Evolutionary conservation across 148 eudicot genomes (phyloP).

Genomic region (Salicornia ramosissima): DNA sequence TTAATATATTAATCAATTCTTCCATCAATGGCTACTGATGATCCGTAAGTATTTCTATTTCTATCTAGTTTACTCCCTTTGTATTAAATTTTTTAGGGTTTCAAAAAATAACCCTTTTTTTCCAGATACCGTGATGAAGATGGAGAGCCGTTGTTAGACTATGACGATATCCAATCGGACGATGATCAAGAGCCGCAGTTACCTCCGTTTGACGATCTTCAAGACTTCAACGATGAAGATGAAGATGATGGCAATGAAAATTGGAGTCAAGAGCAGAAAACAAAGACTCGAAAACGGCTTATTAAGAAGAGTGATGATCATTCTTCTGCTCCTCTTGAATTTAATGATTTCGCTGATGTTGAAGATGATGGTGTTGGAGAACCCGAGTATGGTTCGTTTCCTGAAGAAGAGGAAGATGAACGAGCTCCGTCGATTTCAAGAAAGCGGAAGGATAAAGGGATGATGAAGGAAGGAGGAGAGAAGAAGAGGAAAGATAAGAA

Average conservation of each 20-base stretch:
- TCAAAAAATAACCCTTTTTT: slow-evolving; percentile 4
- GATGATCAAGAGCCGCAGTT: slow-evolving; percentile 26
- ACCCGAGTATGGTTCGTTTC: slow-evolving; percentile 19
- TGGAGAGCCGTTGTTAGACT: slow-evolving; percentile 74
- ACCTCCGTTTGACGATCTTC: slow-evolving; percentile 27
- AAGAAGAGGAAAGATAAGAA: slow-evolving; percentile 47
- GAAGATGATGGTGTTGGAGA: slow-evolving; percentile 36
- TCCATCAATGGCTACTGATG: slow-evolving; percentile 46
- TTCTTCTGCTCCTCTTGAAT: slow-evolving; percentile 34
- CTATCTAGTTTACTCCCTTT: background rate
- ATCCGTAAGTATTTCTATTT: slow-evolving; percentile 44
- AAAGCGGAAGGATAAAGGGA: slow-evolving; percentile 60
- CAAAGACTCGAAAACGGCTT: slow-evolving; percentile 58
- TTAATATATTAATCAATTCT: too few relatives aligned
- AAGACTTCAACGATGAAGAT: slow-evolving; percentile 30
- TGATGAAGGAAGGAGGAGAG: slow-evolving; percentile 25
- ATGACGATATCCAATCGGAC: slow-evolving; percentile 66
- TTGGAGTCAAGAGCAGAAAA: slow-evolving; percentile 40
- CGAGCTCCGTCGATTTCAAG: slow-evolving; percentile 30
- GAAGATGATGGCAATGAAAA: slow-evolving; percentile 32
- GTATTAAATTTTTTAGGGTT: slow-evolving; percentile 27
- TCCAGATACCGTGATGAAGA: slow-evolving; percentile 75
- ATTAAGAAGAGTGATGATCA: slow-evolving; percentile 49
- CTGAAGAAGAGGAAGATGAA: slow-evolving; percentile 36
- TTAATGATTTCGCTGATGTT: slow-evolving; percentile 49